Percentiles rank a stretch among this genome's conserved stretches.
These are phyloP conservation scores for Camellia sinensis DNA, from an alignment of 148 eudicot genomes.

Conservation along the genomic window DNA sequence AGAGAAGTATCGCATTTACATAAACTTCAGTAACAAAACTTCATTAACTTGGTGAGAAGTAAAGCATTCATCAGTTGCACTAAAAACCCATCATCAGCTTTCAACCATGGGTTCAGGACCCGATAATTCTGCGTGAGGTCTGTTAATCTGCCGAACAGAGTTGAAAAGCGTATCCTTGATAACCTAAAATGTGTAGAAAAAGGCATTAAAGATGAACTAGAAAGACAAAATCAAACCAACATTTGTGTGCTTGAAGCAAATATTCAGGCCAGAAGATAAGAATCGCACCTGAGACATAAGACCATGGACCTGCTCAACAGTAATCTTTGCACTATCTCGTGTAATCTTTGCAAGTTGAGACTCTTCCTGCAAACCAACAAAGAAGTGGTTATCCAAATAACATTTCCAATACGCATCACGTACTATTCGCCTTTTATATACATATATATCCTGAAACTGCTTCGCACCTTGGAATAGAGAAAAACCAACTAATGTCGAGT, in stretches of 20 bases:
- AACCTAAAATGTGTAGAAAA: slow-evolving; percentile 40
- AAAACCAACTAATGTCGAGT: neutral
- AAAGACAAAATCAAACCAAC: neutral
- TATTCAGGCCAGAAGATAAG: neutral
- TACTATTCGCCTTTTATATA: neutral
- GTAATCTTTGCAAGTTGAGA: slow-evolving; percentile 92
- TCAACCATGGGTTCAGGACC: slow-evolving; percentile 97
- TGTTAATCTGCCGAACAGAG: slow-evolving; percentile 56
- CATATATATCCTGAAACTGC: neutral
- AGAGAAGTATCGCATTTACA: neutral
- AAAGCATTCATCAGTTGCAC: neutral
- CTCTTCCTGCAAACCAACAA: slow-evolving; percentile 65
- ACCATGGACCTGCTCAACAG: slow-evolving; percentile 98
- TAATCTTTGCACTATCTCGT: slow-evolving; percentile 96
- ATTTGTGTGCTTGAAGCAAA: neutral
- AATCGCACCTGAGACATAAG: slow-evolving; percentile 84
- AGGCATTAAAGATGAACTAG: neutral
- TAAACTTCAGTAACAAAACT: neutral
- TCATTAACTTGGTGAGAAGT: neutral
- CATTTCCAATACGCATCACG: neutral
- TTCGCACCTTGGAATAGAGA: neutral
- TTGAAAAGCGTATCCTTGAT: slow-evolving; percentile 94
- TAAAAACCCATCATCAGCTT: slow-evolving; percentile 32
- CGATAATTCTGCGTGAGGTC: slow-evolving; percentile 54
- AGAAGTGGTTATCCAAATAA: neutral